Percentiles rank a stretch among this genome's conserved stretches.
phyloP scores from a whole-genome alignment of 1,284 basidiomycete genomes.

The Wolfiporia cocos region DNA sequence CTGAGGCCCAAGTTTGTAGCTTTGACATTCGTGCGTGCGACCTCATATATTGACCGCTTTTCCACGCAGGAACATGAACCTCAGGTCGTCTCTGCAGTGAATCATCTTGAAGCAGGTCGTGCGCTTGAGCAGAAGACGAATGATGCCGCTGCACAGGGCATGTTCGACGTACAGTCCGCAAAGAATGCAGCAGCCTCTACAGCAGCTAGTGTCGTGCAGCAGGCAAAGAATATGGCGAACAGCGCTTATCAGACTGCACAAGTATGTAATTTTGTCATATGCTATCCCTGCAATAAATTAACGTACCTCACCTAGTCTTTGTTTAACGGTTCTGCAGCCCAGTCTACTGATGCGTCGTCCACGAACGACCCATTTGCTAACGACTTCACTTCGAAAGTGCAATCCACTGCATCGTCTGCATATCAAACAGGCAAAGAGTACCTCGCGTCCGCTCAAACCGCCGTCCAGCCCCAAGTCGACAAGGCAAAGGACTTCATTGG shows the following conservation, averaged over 20 bases:
- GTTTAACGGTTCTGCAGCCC: constrained; percentile 13
- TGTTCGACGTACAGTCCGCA: constrained; percentile 38
- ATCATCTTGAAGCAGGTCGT: constrained; percentile 34
- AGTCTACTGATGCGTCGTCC: constrained; percentile 2
- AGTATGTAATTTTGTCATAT: constrained; percentile 25
- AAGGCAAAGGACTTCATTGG: constrained; percentile 19
- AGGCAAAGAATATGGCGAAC: constrained; percentile 42
- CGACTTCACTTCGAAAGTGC: no score
- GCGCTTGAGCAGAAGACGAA: constrained; percentile 36
- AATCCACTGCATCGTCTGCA: constrained; percentile 26
- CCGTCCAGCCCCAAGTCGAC: constrained; percentile 31
- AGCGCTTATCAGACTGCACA: constrained; percentile 45
- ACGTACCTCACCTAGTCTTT: constrained; percentile 18
- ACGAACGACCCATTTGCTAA: constrained; percentile 20
- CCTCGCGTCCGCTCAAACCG: constrained; percentile 33
- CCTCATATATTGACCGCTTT: neutral
- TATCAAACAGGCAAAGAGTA: constrained; percentile 35
- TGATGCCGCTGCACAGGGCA: constrained; percentile 48
- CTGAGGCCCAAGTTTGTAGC: constrained; percentile 38
- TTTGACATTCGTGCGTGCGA: neutral
- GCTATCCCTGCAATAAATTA: neutral
- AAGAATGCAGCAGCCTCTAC: constrained; percentile 29
- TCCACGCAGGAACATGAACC: constrained; percentile 35
- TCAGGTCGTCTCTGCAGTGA: constrained; percentile 38
- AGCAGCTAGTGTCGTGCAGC: constrained; percentile 39